Percentiles rank a stretch among this genome's conserved stretches.
Conservation (phyloP, 129 eudicot species). For the Flaveria bidentis region DNA sequence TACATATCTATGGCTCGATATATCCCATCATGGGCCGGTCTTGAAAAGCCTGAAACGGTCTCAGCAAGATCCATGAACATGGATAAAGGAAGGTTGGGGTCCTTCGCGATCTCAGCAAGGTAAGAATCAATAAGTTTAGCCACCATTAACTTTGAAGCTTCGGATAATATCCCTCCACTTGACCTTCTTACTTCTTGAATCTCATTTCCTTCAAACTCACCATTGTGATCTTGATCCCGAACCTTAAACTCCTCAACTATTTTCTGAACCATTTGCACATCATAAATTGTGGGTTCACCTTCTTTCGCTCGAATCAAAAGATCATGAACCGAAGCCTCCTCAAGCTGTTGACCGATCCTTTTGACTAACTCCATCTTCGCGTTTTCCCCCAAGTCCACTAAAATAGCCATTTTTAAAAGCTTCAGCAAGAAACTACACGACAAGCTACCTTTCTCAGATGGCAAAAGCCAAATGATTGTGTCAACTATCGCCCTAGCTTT, state of each 20-base stretch:
- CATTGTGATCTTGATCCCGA: slow-evolving; percentile 33
- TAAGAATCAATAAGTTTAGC: slow-evolving; percentile 15
- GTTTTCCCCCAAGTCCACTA: background rate
- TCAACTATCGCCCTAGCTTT: slow-evolving; percentile 1
- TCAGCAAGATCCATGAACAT: slow-evolving; percentile 9
- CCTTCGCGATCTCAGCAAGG: slow-evolving; percentile 9
- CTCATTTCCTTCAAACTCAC: slow-evolving; percentile 8
- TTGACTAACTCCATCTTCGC: background rate
- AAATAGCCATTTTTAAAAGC: slow-evolving; percentile 10
- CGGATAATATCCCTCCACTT: slow-evolving; percentile 16
- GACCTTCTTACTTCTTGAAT: background rate
- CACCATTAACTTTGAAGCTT: slow-evolving; percentile 22
- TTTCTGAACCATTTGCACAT: slow-evolving; percentile 42
- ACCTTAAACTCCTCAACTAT: slow-evolving; percentile 55
- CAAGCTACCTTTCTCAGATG: slow-evolving; percentile 14
- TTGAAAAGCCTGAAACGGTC: slow-evolving; percentile 1
- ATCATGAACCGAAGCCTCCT: slow-evolving; percentile 10
- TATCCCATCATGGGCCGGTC: slow-evolving; percentile 15
- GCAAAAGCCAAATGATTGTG: background rate
- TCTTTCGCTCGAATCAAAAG: background rate
- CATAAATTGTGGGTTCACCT: slow-evolving; percentile 31
- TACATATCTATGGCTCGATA: slow-evolving; percentile 14
- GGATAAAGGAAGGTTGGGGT: slow-evolving; percentile 5
- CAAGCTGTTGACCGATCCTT: slow-evolving; percentile 8
- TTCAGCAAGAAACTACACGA: slow-evolving; percentile 7